These are phyloP conservation scores for Beauveria rudraprayagi DNA, from an alignment of 2,329 filamentous ascomycete genomes.

Conservation along the genomic window DNA sequence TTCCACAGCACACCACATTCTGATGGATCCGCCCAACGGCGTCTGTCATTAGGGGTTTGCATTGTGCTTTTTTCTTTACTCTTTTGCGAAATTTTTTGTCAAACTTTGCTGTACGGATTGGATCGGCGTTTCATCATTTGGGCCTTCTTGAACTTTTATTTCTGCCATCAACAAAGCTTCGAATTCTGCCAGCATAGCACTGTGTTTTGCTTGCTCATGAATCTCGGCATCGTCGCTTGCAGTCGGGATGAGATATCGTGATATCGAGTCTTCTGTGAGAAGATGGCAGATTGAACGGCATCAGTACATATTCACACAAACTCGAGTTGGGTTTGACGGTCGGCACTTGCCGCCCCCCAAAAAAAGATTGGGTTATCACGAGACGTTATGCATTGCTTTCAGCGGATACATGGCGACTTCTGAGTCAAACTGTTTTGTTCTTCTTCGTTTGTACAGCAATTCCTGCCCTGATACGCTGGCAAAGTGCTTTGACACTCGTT, in stretches of 20 bases:
- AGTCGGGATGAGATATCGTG: background rate
- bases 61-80: background rate
- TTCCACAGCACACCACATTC: background rate
- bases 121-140: background rate
- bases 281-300: background rate
- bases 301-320: conserved; percentile 6
- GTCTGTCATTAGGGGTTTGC: background rate
- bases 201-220: background rate
- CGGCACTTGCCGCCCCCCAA: conserved; percentile 17
- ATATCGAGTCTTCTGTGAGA: background rate
- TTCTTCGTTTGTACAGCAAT: conserved; percentile 17
- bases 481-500: conserved; percentile 13
- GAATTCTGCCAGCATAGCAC: background rate
- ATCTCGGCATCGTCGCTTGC: background rate
- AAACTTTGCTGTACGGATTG: background rate
- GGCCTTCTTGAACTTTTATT: background rate
- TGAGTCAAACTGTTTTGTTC: conserved; percentile 17
- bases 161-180: background rate
- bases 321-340: background rate
- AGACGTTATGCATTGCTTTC: conserved; percentile 31
- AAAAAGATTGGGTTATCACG: conserved; percentile 22
- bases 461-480: conserved; percentile 11
- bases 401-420: conserved; percentile 26
- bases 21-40: background rate
- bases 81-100: background rate